Evolutionary conservation across 768 basidiomycete species (phyloP), one percentile per base, ranked within the genome.

Genomic region (Podaxis sp.): DNA sequence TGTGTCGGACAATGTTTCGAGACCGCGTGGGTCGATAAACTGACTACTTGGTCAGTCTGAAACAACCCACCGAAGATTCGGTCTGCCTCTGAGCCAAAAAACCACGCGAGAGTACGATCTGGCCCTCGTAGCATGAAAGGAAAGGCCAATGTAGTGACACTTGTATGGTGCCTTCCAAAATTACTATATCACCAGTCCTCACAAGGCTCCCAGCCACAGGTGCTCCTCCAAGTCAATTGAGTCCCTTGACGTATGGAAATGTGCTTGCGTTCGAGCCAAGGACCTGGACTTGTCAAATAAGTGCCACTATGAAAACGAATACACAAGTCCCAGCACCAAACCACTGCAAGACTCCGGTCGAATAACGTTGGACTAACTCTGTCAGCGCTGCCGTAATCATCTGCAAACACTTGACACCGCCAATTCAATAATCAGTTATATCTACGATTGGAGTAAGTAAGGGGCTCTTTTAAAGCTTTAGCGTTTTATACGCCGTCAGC

Each of bases 1-100:
- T 55, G 54, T 38, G 54, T 46, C 30, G 38, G n/a, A 38, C 13
- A 38, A 55, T 40, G 54, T 55, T 55, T 55, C 33, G 33, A 38
- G 38, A 22, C 38, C 54, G 54, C 38, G 20, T 41, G 54, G 33
- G 38, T 24, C 12, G 49, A 12, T 20, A 24, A 3, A 40, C 36
- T 13, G 54, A 10, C 11, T 55, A 26, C 24, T 13, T 17, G 22
- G 54, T 40, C 54, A 20, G 44, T 10, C 12, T 46, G 58, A 59
- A 50, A 50, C 58, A 40, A 38, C 12, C 58, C 36, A 38, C 58
- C 1, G 30, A 44, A n/a, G 6, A 11, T 22, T 17, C 8, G n/a
- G 17, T 30, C 44, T 30, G 56, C 24, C 22, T 20, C 10, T 22
- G 20, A 51, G 24, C 17, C 33, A 51, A 28, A 33, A n/a, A 17